Percentiles rank a stretch among this genome's conserved stretches.
Conservation (phyloP, 139 green algal genomes). For the Medakamo hakoo region DNA sequence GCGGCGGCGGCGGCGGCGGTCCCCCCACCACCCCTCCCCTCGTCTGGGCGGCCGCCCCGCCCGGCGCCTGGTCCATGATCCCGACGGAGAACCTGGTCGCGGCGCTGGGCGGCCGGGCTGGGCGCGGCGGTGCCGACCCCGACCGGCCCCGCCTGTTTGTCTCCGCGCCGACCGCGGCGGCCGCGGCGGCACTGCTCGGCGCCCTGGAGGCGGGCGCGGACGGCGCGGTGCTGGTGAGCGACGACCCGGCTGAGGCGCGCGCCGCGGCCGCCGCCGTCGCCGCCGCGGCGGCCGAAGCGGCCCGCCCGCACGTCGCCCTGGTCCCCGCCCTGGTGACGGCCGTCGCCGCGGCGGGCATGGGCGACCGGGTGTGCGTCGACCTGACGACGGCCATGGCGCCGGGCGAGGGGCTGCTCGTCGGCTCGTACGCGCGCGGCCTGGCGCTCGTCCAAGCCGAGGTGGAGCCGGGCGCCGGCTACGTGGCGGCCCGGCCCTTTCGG, state of each 20-base stretch:
- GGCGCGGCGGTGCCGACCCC: not conserved
- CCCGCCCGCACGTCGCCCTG: conserved; percentile 10
- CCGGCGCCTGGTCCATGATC: conserved; percentile 37
- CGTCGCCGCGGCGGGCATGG: conserved; percentile 46
- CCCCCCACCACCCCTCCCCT: not conserved
- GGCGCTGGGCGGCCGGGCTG: conserved; percentile 17
- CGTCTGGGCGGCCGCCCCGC: not conserved
- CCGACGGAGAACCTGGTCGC: conserved; percentile 86
- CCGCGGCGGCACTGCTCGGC: conserved; percentile 48
- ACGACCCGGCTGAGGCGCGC: conserved; percentile 41
- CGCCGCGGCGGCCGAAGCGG: conserved; percentile 1
- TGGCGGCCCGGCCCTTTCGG: conserved; percentile 67
- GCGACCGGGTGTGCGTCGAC: conserved; percentile 48
- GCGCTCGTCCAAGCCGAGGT: conserved; percentile 80
- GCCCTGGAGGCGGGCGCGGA: conserved; percentile 60
- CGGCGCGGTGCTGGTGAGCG: conserved; percentile 61
- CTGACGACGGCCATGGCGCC: conserved; percentile 29
- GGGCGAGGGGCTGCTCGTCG: conserved; percentile 79
- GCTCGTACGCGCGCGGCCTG: conserved; percentile 62
- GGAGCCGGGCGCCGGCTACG: conserved; percentile 54
- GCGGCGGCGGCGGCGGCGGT: not conserved
- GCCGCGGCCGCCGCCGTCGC: conserved; percentile 18
- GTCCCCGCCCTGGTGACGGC: conserved; percentile 23
- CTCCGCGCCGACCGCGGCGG: conserved; percentile 16
- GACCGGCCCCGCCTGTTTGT: conserved; percentile 31